A percentile compares a stretch with the other conserved stretches of the same genome.
Evolutionary conservation across 1,284 basidiomycete genomes (phyloP).

Genomic region (Ganoderma sinense): DNA sequence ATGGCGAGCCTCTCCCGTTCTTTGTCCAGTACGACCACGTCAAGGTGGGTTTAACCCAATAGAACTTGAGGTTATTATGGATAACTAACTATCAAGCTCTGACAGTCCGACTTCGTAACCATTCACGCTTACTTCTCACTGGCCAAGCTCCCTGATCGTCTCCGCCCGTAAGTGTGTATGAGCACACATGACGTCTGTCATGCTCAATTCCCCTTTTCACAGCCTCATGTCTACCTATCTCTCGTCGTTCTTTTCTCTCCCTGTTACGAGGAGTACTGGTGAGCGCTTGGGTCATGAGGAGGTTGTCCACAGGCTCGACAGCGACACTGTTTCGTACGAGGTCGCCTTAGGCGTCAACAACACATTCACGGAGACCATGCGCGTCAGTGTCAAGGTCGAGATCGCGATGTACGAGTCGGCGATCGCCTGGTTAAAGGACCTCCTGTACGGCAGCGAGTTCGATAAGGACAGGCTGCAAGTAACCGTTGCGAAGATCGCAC

Average conservation of each 20-base stretch:
- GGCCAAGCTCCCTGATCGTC: conserved; percentile 69
- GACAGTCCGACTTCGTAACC: conserved; percentile 90
- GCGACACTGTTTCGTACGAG: conserved; percentile 92
- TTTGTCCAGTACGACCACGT: conserved; percentile 94
- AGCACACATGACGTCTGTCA: conserved; percentile 6
- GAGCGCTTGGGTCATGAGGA: conserved; percentile 85
- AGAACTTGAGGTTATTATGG: background rate
- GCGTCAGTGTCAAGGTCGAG: conserved; percentile 88
- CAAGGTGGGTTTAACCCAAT: conserved; percentile 56
- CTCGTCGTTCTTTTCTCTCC: conserved; percentile 89
- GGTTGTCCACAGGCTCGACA: conserved; percentile 90
- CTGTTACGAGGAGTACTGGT: conserved; percentile 78
- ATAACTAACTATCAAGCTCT: background rate
- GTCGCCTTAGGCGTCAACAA: conserved; percentile 75
- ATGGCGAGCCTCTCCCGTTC: conserved; percentile 80
- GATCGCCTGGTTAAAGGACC: conserved; percentile 88
- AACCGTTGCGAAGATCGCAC: conserved; percentile 88
- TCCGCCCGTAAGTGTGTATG: conserved; percentile 67
- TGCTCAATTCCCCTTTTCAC: conserved; percentile 21
- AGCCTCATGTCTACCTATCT: conserved; percentile 89
- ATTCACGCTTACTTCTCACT: conserved; percentile 85
- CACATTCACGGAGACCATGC: conserved; percentile 79
- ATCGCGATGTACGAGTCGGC: conserved; percentile 82
- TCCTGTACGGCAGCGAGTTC: conserved; percentile 87
- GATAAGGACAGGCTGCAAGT: conserved; percentile 90